Base-by-base conservation (phyloP, 2,329 filamentous ascomycete genomes). In the Cercospora berteroae region DNA sequence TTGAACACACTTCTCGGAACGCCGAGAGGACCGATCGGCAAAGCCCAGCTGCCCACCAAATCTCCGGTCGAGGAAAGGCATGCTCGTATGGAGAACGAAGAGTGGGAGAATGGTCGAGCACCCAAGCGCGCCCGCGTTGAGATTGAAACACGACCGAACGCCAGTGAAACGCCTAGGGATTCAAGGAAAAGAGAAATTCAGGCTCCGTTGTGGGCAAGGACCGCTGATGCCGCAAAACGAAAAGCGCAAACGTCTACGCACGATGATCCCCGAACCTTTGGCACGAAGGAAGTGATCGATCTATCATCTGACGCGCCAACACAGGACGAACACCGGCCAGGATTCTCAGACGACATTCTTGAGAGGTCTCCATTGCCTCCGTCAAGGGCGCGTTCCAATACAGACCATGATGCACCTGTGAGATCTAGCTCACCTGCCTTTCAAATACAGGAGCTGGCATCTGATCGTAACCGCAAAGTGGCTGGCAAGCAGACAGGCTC, bases 1-100 rank as follows among this genome's bases (percentile, higher is more conserved):
- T 77, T 90, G 33, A 88, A 88, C 71, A 83, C 88, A 60, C 73
- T 93, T 13, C 83, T 93, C 29, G 89, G 89, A 1, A 88, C 87
- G 1, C 87, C 87, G 10, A 88, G 85, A 64, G 86, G 88, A 0
- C 85, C 87, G 8, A 83, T 88, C 73, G 88, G 88, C 0, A 88
- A 89, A 73, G 85, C 89, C 2, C 71, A 82, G 2, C 74, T 89
- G 3, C 84, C 87, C 0, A 79, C 75, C 7, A 84, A 84, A 62
- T 91, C 90, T 0, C 90, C 90, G 0, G 92, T 87, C 69, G 90
- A 93, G 70, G 80, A 86, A 64, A 80, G 84, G 42, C 83, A 74
- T 58, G 73, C 55, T 39, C 74, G 75, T 58, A 39, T 70, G 3
- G 74, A 82, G 66, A 76, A 74, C 66, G 69, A 74, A 48, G 70